Base-by-base conservation (phyloP, 192 early-diverging fungal species). In the Linderina pennispora region DNA sequence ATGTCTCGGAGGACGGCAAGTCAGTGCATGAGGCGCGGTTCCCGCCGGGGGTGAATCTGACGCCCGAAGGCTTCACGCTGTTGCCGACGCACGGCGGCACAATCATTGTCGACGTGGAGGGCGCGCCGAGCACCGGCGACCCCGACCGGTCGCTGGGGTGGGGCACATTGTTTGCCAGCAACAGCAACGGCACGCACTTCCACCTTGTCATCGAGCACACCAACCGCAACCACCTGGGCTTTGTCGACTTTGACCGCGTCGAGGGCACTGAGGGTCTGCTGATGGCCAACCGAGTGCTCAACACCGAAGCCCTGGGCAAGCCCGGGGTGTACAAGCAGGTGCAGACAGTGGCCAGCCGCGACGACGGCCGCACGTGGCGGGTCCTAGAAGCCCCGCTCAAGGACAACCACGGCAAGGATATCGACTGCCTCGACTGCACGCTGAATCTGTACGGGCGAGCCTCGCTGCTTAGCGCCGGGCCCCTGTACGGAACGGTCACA, bases 171-270 rank as follows among this genome's bases (percentile, higher is more conserved):
- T 92, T 93, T 74, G 91, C 89, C 47, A 92, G 91, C 38, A 91
- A 93, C 65, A 76, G 75, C 36, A 82, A 94, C 39, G 92, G 90
- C 32, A 81, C 82, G 8, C 85, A 76, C 61, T 97, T 82, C 67
- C 81, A 83, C 34, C 50, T 77, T 18, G 79, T 83, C 8, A 75
- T 97, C 23, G 66, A 84, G 24, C 74, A 89, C 62, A 90, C 90
- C 1, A 94, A 96, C 62, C 78, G 90, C 34, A 79, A 90, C 49
- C 53, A 49, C 4, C 16, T 41, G 1, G 89, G 88, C 8, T 42
- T 74, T 45, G 93, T 99, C 5, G 97, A 97, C 48, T 86, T 92
- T 59, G 93, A 94, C 62, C 88, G 87, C 45, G 84, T 99, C 34
- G 82, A 84, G 20, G 89, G 93, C 3, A 74, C 97, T 8, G 72